Conservation (phyloP, 2,329 filamentous ascomycete genomes). For the Colletotrichum tamarilloi region DNA sequence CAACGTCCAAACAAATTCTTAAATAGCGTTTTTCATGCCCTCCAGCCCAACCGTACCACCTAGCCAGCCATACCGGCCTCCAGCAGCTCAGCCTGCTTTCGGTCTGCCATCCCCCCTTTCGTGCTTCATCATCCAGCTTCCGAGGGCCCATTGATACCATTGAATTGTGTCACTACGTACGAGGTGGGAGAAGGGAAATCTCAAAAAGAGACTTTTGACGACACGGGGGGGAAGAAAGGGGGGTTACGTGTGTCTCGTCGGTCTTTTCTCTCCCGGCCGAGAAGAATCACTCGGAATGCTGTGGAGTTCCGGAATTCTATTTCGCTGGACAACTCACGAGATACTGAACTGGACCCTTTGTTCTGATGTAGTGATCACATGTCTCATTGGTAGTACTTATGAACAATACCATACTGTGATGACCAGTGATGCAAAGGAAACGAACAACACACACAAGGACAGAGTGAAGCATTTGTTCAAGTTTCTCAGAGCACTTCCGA, state of each 20-base stretch:
- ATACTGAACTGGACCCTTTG: neutral
- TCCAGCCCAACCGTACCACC: neutral
- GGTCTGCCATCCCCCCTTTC: neutral
- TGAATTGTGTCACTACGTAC: neutral
- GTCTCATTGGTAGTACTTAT: neutral
- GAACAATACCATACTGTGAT: neutral
- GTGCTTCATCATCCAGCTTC: neutral
- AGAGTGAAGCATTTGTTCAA: neutral
- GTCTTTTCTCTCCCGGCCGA: neutral
- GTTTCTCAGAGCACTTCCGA: neutral
- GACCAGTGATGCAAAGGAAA: neutral
- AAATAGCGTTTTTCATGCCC: conserved; percentile 23
- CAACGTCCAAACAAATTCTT: conserved; percentile 20
- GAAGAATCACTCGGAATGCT: neutral
- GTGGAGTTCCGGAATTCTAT: neutral
- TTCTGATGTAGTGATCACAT: neutral
- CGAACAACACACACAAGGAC: neutral
- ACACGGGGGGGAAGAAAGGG: neutral
- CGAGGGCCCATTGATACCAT: neutral
- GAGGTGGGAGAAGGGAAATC: neutral
- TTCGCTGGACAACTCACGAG: neutral
- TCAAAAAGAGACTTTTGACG: too few relatives aligned
- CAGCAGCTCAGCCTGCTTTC: neutral
- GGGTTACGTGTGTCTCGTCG: neutral
- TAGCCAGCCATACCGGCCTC: neutral